Evolutionary conservation across 306 rosid genomes (phyloP), one percentile per base, ranked within the genome.

Genomic region (Pueraria montana): DNA sequence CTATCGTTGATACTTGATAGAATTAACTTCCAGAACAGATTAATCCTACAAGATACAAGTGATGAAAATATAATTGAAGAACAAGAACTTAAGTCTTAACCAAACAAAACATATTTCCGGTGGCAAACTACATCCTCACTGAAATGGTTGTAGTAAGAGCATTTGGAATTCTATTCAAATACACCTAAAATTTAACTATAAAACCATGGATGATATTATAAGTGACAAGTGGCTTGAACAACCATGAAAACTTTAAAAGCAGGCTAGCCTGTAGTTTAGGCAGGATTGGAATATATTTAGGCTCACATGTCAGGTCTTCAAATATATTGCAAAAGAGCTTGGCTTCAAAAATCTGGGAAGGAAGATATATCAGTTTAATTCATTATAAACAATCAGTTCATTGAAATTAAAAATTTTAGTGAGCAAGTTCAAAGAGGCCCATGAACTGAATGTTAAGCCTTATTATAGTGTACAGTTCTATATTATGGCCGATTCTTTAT

Each of bases 11-110:
- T 59, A 61, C 8, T 23, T 59, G 66, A 62, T 6, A 62, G 79
- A 76, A 77, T 38, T 48, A 48, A 77, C 74, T 83, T 42, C 42
- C 18, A 38, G 34, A 84, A 63, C 68, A 36, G 70, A 78, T 63
- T 42, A 53, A 78, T 49, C 71, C 45, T 18, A 21, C n/a, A 21
- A 63, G 52, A 78, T 27, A 52, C 23, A 27, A 65, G n/a, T 16
- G 59, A 72, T 63, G 52, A 78, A 61, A 50, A 84, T 63, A 59
- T 65, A 84, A 63, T 20, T 40, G 23, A 83, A 58, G 73, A 40
- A 58, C 34, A 53, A 68, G 24, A 40, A 63, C 63, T 50, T 38
- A 5, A 50, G 34, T 72, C 17, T 42, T 63, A 10, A 63, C 69
- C 78, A 78, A 77, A 77, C 52, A 71, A 45, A 83, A 61, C 38